A percentile compares a stretch with the other conserved stretches of the same genome.
Conservation (phyloP, 1,284 basidiomycete genomes). For the Leccinum fallax region DNA sequence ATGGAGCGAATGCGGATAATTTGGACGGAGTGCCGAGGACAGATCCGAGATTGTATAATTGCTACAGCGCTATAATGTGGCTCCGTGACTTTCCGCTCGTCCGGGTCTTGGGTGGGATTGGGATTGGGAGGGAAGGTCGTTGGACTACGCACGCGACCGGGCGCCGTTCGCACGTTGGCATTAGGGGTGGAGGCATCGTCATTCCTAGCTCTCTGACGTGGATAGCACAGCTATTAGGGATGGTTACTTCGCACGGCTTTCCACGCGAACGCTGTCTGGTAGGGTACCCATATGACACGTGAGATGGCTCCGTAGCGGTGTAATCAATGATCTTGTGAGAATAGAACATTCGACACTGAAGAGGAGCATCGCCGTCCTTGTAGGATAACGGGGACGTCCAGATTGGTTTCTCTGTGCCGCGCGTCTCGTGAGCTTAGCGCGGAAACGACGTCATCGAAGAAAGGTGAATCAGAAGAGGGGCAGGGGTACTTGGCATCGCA, state of each 20-base stretch:
- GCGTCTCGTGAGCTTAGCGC: neutral
- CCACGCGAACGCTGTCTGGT: neutral
- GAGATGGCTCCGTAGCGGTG: neutral
- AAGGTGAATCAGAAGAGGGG: neutral
- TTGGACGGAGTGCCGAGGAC: neutral
- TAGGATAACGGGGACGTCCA: neutral
- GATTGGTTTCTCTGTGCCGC: neutral
- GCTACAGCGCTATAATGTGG: neutral
- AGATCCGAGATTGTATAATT: neutral
- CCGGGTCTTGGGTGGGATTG: neutral
- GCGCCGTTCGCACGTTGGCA: neutral
- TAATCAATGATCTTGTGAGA: neutral
- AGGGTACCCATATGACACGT: neutral
- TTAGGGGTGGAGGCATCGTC: neutral
- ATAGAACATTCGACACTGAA: neutral
- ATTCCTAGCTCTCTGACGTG: neutral
- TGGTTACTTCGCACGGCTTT: neutral
- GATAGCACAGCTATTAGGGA: neutral
- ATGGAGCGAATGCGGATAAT: conserved; percentile 16
- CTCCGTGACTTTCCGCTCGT: neutral
- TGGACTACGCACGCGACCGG: neutral
- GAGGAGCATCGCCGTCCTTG: neutral
- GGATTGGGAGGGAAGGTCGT: neutral
- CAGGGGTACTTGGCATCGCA: neutral
- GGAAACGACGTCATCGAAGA: neutral